phyloP scores from a whole-genome alignment of 495 filamentous ascomycete species.

The Xylaria curta region DNA sequence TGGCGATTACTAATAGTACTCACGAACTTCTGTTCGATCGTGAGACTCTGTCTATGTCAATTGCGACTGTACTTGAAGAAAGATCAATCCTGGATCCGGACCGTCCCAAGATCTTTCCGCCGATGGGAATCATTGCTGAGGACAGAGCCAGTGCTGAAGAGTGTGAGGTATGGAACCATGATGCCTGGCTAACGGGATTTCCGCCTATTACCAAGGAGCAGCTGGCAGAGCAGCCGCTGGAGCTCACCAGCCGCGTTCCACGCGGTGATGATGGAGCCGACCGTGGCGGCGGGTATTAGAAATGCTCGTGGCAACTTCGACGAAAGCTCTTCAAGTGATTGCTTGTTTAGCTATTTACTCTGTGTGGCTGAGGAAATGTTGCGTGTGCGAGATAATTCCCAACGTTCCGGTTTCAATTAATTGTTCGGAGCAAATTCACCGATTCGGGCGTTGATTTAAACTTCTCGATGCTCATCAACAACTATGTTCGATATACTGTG shows the following conservation, averaged over 20 bases:
- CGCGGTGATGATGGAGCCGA: constrained; percentile 22
- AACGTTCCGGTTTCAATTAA: not conserved
- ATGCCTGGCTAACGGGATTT: constrained; percentile 24
- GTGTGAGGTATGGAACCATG: constrained; percentile 13
- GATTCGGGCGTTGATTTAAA: not conserved
- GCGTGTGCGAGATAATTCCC: not conserved
- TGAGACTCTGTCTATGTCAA: constrained; percentile 33
- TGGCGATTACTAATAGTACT: constrained; percentile 30
- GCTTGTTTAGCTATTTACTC: not conserved
- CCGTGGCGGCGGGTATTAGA: constrained; percentile 16
- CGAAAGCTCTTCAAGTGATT: constrained; percentile 16
- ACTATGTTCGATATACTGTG: not conserved
- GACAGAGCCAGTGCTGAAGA: constrained; percentile 11
- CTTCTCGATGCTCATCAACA: not conserved
- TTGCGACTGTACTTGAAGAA: constrained; percentile 33
- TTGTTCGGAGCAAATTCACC: not conserved
- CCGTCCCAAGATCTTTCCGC: constrained; percentile 16
- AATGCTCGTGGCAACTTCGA: constrained; percentile 5
- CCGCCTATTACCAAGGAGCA: constrained; percentile 22
- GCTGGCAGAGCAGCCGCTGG: constrained; percentile 13
- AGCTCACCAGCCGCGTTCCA: constrained; percentile 18
- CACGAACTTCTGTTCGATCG: constrained; percentile 31
- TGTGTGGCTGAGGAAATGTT: not conserved
- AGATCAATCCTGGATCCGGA: constrained; percentile 19
- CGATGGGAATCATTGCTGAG: constrained; percentile 35